Evolutionary conservation across 192 early-diverging fungal species (phyloP).

Genomic region (Backusella australiensis): DNA sequence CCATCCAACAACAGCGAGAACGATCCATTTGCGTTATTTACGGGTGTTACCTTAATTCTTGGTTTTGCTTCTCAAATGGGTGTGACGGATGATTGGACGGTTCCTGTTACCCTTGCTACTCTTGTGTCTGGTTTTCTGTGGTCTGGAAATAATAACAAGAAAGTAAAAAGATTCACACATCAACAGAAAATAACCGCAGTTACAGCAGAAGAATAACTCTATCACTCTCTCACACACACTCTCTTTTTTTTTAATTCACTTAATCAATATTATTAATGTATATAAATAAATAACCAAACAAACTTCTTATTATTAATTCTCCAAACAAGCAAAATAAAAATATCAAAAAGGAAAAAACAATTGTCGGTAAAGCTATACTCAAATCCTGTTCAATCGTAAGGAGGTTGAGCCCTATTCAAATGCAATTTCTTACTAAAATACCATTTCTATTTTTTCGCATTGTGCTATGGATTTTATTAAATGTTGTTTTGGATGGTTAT

Average conservation of each 20-base stretch:
- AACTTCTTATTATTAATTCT: neutral
- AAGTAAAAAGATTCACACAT: neutral
- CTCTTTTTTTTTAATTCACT: neutral
- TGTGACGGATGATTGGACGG: slow-evolving; percentile 41
- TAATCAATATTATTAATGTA: neutral
- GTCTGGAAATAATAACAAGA: slow-evolving; percentile 22
- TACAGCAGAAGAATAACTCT: neutral
- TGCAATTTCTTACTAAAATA: too few relatives aligned
- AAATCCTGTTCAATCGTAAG: neutral
- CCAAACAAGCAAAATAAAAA: neutral
- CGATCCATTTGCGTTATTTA: slow-evolving; percentile 24
- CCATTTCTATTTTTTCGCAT: too few relatives aligned
- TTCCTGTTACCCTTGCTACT: slow-evolving; percentile 33
- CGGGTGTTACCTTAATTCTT: slow-evolving; percentile 26
- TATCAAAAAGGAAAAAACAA: neutral
- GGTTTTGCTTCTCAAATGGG: slow-evolving; percentile 24
- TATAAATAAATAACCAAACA: slow-evolving; percentile 2
- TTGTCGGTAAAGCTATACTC: neutral
- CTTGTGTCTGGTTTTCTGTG: slow-evolving; percentile 37
- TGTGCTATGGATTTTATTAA: too few relatives aligned
- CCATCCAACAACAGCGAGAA: neutral
- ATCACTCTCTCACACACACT: neutral
- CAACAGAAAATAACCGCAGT: slow-evolving; percentile 1
- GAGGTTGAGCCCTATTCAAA: neutral
- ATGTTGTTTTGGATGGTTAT: too few relatives aligned